These are phyloP conservation scores for Besnoitia besnoiti DNA, from an alignment of 169 alveolate genomes.

Conservation along the genomic window DNA sequence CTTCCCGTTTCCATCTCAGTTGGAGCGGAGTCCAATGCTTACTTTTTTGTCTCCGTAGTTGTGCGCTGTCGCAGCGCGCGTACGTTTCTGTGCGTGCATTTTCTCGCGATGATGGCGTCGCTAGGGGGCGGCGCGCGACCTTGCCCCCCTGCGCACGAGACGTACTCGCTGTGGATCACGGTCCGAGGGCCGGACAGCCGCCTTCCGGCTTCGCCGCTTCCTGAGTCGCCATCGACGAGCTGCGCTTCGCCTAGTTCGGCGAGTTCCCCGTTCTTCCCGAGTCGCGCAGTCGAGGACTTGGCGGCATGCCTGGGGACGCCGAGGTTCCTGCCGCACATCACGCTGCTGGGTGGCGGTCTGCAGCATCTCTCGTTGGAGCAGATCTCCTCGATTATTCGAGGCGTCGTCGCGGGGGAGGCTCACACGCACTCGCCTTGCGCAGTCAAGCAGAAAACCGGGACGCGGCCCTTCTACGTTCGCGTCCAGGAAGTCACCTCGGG, in stretches of 20 bases:
- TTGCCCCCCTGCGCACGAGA: neutral
- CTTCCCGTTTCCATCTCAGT: neutral
- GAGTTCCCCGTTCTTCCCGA: neutral
- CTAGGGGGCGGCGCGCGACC: neutral
- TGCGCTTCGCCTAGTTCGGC: neutral
- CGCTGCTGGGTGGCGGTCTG: slow-evolving; percentile 24
- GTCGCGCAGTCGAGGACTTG: neutral
- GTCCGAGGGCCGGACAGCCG: neutral
- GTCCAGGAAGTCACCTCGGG: neutral
- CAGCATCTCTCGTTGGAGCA: neutral
- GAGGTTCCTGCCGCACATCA: slow-evolving; percentile 22
- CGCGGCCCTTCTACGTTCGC: neutral
- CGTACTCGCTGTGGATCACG: neutral
- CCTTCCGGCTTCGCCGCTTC: neutral
- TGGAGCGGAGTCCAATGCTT: too few species aligned
- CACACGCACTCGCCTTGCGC: neutral
- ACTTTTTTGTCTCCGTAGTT: neutral
- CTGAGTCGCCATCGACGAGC: neutral
- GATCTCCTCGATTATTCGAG: neutral
- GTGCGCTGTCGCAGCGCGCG: neutral
- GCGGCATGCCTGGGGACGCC: slow-evolving; percentile 33
- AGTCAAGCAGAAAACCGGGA: neutral
- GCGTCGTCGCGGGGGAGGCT: neutral
- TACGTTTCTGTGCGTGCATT: neutral
- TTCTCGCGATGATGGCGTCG: neutral